A percentile compares a stretch with the other conserved stretches of the same genome.
phyloP scores from a whole-genome alignment of 768 basidiomycete species.

The Flagelloscypha sp. region DNA sequence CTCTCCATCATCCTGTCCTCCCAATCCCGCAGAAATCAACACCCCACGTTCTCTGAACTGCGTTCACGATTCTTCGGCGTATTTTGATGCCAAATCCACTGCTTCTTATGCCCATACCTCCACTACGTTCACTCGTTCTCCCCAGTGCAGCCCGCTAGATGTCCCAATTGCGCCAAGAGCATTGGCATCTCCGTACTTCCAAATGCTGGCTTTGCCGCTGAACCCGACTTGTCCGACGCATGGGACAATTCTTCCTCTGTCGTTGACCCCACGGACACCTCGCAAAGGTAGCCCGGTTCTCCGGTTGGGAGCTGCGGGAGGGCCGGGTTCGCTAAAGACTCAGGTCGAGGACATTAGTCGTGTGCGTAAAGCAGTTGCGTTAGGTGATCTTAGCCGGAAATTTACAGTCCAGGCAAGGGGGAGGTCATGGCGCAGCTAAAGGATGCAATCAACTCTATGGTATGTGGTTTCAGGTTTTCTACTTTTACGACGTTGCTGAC shows the following conservation, averaged over 20 bases:
- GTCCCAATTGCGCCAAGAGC: too few species aligned
- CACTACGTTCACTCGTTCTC: too few species aligned
- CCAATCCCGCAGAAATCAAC: too few species aligned
- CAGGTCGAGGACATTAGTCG: slow-evolving; percentile 59
- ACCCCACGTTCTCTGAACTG: too few species aligned
- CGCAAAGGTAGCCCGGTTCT: slow-evolving; percentile 41
- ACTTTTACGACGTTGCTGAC: slow-evolving; percentile 16
- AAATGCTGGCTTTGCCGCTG: too few species aligned
- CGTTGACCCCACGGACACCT: slow-evolving; percentile 45
- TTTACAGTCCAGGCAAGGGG: slow-evolving; percentile 53
- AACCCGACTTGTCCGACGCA: too few species aligned
- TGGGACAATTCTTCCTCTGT: slow-evolving; percentile 21
- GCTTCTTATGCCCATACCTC: too few species aligned
- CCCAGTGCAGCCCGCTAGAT: too few species aligned
- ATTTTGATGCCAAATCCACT: too few species aligned
- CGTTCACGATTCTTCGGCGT: too few species aligned
- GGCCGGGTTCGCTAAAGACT: slow-evolving; percentile 56
- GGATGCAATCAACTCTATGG: slow-evolving; percentile 48
- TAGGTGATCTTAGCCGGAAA: slow-evolving; percentile 50
- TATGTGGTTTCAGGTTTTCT: slow-evolving; percentile 10
- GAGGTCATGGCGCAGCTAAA: slow-evolving; percentile 55
- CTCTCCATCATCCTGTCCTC: too few species aligned
- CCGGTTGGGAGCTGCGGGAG: slow-evolving; percentile 51
- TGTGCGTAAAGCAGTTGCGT: slow-evolving; percentile 54
- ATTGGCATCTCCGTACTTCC: too few species aligned